Percentiles rank a stretch among this genome's conserved stretches.
Conservation (phyloP, 805 yeast species). For the Kazachstania africana region DNA sequence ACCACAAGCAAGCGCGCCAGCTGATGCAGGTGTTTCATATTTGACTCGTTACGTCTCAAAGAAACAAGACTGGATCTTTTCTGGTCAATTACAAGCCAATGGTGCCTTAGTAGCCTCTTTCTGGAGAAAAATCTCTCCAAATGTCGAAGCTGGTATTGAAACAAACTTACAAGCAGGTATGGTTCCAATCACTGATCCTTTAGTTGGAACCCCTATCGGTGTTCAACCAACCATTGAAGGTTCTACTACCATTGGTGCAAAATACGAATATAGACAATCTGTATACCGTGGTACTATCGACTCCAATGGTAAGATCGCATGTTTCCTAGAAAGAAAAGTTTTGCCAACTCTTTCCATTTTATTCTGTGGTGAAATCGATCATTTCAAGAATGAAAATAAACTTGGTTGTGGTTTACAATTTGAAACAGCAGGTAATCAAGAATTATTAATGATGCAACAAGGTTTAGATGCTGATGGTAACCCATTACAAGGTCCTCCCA, state of each 20-base stretch:
- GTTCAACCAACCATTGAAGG: slow-evolving; percentile 83
- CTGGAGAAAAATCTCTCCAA: slow-evolving; percentile 88
- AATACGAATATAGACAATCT: slow-evolving; percentile 94
- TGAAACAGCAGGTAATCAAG: slow-evolving; percentile 91
- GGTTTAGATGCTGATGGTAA: slow-evolving; percentile 79
- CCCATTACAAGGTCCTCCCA: slow-evolving; percentile 77
- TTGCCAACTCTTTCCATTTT: slow-evolving; percentile 82
- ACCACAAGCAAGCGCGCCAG: slow-evolving; percentile 61
- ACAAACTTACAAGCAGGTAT: slow-evolving; percentile 69
- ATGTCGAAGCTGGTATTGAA: slow-evolving; percentile 91
- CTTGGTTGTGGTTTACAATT: slow-evolving; percentile 92
- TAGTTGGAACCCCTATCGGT: slow-evolving; percentile 71
- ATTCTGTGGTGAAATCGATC: slow-evolving; percentile 90
- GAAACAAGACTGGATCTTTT: slow-evolving; percentile 75
- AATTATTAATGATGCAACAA: slow-evolving; percentile 82
- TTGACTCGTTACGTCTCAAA: slow-evolving; percentile 74
- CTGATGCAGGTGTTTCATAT: slow-evolving; percentile 84
- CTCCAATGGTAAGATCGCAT: slow-evolving; percentile 80
- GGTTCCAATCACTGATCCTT: slow-evolving; percentile 60
- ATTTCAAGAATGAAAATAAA: slow-evolving; percentile 62
- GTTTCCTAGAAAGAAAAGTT: slow-evolving; percentile 85
- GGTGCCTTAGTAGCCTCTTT: slow-evolving; percentile 82
- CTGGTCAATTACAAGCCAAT: slow-evolving; percentile 87
- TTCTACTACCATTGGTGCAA: slow-evolving; percentile 87
- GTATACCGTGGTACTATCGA: slow-evolving; percentile 92